Conservation (phyloP, 106 monocot genomes). For the Acorus calamus region DNA sequence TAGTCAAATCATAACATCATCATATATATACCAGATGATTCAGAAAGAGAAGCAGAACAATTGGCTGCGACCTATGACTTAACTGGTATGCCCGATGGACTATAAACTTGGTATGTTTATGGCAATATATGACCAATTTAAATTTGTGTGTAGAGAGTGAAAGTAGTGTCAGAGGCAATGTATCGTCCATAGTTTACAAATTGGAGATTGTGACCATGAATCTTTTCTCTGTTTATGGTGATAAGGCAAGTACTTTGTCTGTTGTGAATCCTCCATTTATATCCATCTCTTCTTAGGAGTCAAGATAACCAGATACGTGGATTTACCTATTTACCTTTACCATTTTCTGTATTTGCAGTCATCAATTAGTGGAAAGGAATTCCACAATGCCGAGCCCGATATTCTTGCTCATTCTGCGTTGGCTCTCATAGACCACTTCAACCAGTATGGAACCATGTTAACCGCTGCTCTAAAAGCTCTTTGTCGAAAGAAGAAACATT, state of each 20-base stretch:
- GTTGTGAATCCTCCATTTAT: no score
- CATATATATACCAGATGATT: conserved; percentile 29
- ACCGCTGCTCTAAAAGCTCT: conserved; percentile 53
- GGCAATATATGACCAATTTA: background rate
- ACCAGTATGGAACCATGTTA: conserved; percentile 25
- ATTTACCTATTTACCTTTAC: no score
- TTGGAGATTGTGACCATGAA: conserved; percentile 64
- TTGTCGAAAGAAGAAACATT: conserved; percentile 65
- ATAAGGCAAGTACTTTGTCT: conserved; percentile 34
- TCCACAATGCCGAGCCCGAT: conserved; percentile 81
- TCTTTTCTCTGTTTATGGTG: conserved; percentile 64
- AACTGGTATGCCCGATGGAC: conserved; percentile 22
- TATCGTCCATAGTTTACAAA: conserved; percentile 50
- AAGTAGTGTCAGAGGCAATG: conserved; percentile 13
- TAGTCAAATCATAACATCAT: background rate
- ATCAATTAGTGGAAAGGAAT: conserved; percentile 45
- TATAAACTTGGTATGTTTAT: background rate
- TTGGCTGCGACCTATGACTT: conserved; percentile 33
- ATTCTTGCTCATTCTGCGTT: conserved; percentile 53
- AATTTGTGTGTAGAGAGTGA: conserved; percentile 40
- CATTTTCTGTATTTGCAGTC: conserved; percentile 15
- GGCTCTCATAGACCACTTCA: conserved; percentile 53
- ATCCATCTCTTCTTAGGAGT: no score
- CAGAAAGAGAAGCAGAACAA: conserved; percentile 41
- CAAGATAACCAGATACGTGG: background rate